These are phyloP conservation scores for Anthostomella pinea DNA, from an alignment of 2,329 filamentous ascomycete genomes.

Conservation along the genomic window DNA sequence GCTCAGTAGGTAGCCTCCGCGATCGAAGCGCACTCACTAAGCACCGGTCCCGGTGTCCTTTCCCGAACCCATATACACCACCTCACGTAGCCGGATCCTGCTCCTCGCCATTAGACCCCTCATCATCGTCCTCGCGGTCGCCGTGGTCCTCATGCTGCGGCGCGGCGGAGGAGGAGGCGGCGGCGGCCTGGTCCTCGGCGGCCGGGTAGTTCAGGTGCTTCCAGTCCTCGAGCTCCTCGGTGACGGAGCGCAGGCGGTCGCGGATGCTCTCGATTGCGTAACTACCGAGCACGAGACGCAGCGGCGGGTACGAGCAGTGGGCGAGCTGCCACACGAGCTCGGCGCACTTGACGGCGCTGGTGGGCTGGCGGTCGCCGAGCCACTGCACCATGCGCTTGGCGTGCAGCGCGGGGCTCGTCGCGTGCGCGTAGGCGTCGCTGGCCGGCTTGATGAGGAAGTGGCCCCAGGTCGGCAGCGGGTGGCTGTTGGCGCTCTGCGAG, in stretches of 20 bases:
- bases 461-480: slow-evolving; percentile 75
- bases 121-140: slow-evolving; percentile 29
- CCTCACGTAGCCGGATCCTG: background rate
- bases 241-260: slow-evolving; percentile 83
- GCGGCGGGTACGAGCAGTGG: slow-evolving; percentile 89
- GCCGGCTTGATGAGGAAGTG: slow-evolving; percentile 89
- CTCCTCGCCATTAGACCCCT: slow-evolving; percentile 14
- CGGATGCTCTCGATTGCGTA: slow-evolving; percentile 96
- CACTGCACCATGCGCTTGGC: slow-evolving; percentile 90
- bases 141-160: slow-evolving; percentile 33
- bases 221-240: slow-evolving; percentile 94
- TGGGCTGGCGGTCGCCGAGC: slow-evolving; percentile 89
- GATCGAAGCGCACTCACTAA: no score
- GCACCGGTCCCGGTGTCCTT: no score
- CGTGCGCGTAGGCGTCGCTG: slow-evolving; percentile 74
- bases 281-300: slow-evolving; percentile 81
- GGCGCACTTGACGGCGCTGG: slow-evolving; percentile 87
- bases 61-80: no score
- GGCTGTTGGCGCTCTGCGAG: no score
- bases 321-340: slow-evolving; percentile 93
- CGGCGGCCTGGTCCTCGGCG: slow-evolving; percentile 12
- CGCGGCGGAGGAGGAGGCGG: slow-evolving; percentile 7
- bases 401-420: slow-evolving; percentile 81
- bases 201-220: slow-evolving; percentile 74
- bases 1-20: no score